Evolutionary conservation across 768 basidiomycete genomes (phyloP), one percentile per base, ranked within the genome.

Genomic region (Crucibulum laeve): DNA sequence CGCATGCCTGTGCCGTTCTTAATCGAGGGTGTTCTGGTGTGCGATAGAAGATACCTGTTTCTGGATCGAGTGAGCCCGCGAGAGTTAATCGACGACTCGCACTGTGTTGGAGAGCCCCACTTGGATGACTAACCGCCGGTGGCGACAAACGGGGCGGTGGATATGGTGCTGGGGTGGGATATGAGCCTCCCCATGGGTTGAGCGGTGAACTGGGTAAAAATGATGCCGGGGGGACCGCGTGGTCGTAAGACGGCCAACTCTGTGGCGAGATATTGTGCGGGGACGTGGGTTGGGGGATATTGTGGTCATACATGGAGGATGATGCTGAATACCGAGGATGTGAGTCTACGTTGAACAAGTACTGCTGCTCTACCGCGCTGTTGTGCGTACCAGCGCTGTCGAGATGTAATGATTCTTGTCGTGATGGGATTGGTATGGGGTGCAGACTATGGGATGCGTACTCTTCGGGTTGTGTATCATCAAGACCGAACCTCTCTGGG

Each of bases 1-100:
- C 80, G 61, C 85, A 88, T 3, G 84, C 84, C 53, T 87, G 84
- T 0, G 80, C 78, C 0, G 86, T 87, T 39, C 85, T 74, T 23
- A 84, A 61, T 0, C 84, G 73, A 1, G 82, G 75, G 44, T 82
- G 79, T 50, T 84, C 81, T 1, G 79, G 73, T 0, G 78, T 74
- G 13, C 71, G 74, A 58, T 82, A 81, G 53, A 82, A 84, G 33
- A 83, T 74, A n/a, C 80, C 80, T 0, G 82, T 84, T 2, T 68
- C 50, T 1, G 78, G 78, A 57, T 86, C 80, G 26, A 86, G 67
- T 0, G 80, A 79, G 28, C 83, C 83, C 0, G 78, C 73, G 19
- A 84, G 68, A 4, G 69, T 62, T 32, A 64, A 36, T 13, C 58
- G 53, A 17, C 10, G 35, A n/a, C n/a, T n/a, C 35, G 35, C 17